Base-by-base conservation (phyloP, 2,329 filamentous ascomycete genomes). In the Amauroascus niger region DNA sequence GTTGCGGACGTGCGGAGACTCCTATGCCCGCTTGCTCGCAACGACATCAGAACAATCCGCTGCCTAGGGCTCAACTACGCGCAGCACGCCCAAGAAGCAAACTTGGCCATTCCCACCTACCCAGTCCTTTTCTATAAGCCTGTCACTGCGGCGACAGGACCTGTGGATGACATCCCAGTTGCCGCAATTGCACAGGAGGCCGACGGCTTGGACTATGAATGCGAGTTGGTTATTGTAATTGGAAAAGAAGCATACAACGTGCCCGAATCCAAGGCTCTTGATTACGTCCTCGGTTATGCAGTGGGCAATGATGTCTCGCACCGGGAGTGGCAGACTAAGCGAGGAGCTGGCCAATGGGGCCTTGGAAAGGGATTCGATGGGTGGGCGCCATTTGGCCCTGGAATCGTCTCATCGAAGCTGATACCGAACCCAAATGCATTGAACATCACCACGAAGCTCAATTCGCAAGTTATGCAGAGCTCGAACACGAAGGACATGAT, bases 231-330 rank as follows among this genome's bases (percentile, higher is more conserved):
- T 13, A 75, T 81, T 35, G 74, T 90, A 7, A 87, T 90, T 58
- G 84, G 84, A 22, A 84, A 82, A 67, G 72, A 78, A 56, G 84
- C 81, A 56, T 69, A 73, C 41, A 77, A 88, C 63, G 81, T 90
- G 11, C 67, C 80, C 1, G 83, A 86, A 68, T 73, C 74, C 1
- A 68, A 79, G 20, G 86, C 86, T 0, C 71, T 89, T n/a, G 72
- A 83, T 50, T 83, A 87, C 62, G 83, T 90, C 2, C 73, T 88
- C 1, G 87, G 87, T 4, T 90, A 89, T 64, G 76, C 82, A 1
- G 78, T 87, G 32, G 84, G 86, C 52, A 87, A 91, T 68, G 87
- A 91, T 65, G 79, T 91, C n/a, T 87, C 83, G 9, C 85, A 88
- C 69, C 80, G 86, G 39, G 84, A 87, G 59, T 89, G 84, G 83